Evolutionary conservation across 2,329 filamentous ascomycete genomes (phyloP), one percentile per base, ranked within the genome.

Genomic region (Falciphora oryzae): DNA sequence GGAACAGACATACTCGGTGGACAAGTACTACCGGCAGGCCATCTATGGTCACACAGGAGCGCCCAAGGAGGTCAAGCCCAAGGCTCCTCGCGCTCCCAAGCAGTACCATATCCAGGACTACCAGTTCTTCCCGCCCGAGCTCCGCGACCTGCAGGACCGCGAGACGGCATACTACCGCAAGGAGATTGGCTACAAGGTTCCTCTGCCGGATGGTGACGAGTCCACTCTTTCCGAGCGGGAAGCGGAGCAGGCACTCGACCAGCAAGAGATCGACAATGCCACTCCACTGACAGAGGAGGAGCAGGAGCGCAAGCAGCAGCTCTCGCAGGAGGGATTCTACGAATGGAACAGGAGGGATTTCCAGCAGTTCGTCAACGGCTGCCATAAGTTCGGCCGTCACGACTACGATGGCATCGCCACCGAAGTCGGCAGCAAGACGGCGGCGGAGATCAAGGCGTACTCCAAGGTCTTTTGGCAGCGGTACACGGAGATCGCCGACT

Each of bases 261-360:
- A 99, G 76, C 85, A 91, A 70, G 91, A 96, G 74, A 99, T 99
- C 67, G 95, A 99, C 75, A 90, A 94, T 69, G 93, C 95, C 1
- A 89, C 89, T 58, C 88, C 93, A 0, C 79, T 99, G 69, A 97
- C 91, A 0, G 93, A 97, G 71, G 91, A 92, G 67, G 95, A 99
- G 75, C 88, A 90, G 70, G 89, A 89, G 50, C 90, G 96, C 76
- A 99, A 99, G 78, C 86, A 92, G 67, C 82, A 82, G 44, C 83
- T 99, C 64, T 91, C 92, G 1, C 83, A 88, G 64, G 86, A 95
- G 74, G 95, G 96, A 11, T 99, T 99, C 71, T 89, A 88, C 2
- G 89, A 95, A 44, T 99, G 96, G 95, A 98, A 97, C 78, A 90
- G 93, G 71, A 89, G 96, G 70, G 96, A 99, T 76, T 99, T 98